A percentile compares a stretch with the other conserved stretches of the same genome.
phyloP scores from a whole-genome alignment of 192 early-diverging fungal species.

The Linnemannia hyalina region DNA sequence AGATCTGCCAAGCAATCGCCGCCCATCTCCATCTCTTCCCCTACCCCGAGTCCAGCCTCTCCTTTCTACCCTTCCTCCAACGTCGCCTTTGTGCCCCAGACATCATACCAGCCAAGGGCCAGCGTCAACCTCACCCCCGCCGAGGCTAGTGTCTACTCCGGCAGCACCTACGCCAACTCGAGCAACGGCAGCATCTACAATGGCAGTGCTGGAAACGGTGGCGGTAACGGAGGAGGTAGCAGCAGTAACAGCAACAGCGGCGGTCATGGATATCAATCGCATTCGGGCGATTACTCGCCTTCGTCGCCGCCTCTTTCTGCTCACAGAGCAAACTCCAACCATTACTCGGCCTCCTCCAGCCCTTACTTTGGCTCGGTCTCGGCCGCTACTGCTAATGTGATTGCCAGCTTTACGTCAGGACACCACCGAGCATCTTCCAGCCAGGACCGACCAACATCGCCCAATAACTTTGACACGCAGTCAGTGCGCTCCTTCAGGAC shows the following conservation, averaged over 20 bases:
- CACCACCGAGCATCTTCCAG: conserved; percentile 48
- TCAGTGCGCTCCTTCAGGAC: conserved; percentile 48
- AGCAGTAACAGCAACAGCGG: not conserved
- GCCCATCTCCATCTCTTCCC: conserved; percentile 51
- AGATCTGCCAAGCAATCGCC: conserved; percentile 39
- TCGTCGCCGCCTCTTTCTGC: conserved; percentile 33
- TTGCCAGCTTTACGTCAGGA: conserved; percentile 31
- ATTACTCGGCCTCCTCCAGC: conserved; percentile 28
- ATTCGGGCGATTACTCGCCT: conserved; percentile 33
- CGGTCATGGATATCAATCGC: conserved; percentile 31
- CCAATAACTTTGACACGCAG: conserved; percentile 41
- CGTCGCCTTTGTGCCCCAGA: conserved; percentile 38
- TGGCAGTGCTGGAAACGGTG: not conserved
- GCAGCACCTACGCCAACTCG: conserved; percentile 14
- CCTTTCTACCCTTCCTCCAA: conserved; percentile 30
- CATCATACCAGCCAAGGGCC: conserved; percentile 44
- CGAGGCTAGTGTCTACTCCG: conserved; percentile 24
- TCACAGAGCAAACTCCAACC: conserved; percentile 13
- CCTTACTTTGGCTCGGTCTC: conserved; percentile 52
- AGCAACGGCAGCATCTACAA: conserved; percentile 16
- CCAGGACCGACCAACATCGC: conserved; percentile 42
- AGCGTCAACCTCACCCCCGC: conserved; percentile 35
- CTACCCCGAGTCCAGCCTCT: conserved; percentile 30
- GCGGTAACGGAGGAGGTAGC: not conserved
- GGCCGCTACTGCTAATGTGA: conserved; percentile 32